Evolutionary conservation across 441 rosid genomes (phyloP).

Genomic region (Francoa sonchifolia): DNA sequence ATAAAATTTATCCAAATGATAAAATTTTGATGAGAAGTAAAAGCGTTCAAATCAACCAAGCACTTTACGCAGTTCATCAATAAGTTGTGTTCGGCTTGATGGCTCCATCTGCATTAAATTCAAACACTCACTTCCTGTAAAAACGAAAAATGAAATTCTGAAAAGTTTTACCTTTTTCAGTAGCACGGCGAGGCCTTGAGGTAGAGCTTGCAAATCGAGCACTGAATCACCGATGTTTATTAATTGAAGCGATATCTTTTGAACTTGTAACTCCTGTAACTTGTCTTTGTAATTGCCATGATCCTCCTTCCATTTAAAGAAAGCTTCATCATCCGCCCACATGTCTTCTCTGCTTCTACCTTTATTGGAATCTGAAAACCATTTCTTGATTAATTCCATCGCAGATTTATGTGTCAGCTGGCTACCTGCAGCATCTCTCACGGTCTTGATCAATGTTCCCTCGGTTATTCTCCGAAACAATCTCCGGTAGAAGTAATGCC

Average conservation of each 20-base stretch:
- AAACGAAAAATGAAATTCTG: not conserved
- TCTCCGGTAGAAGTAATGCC: conserved; percentile 64
- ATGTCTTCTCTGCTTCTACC: conserved; percentile 47
- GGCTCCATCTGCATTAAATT: conserved; percentile 70
- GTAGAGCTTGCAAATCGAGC: conserved; percentile 72
- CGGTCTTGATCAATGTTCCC: conserved; percentile 47
- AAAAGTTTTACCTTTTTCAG: conserved; percentile 58
- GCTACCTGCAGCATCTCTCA: conserved; percentile 66
- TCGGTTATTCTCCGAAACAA: conserved; percentile 67
- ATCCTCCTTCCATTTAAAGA: conserved; percentile 77
- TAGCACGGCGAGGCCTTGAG: conserved; percentile 81
- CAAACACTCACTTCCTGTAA: conserved; percentile 15
- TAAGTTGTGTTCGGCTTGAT: conserved; percentile 39
- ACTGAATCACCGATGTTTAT: conserved; percentile 54
- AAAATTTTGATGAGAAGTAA: too few species aligned
- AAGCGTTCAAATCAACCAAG: conserved; percentile 24
- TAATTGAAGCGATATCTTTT: conserved; percentile 62
- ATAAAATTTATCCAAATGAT: too few species aligned
- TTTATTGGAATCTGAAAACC: conserved; percentile 58
- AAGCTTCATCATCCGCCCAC: conserved; percentile 75
- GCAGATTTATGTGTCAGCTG: conserved; percentile 56
- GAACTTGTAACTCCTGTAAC: conserved; percentile 63
- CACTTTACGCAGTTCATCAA: conserved; percentile 57
- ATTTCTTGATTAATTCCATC: conserved; percentile 47
- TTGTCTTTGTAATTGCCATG: conserved; percentile 45